Evolutionary conservation across 768 basidiomycete species (phyloP), one percentile per base, ranked within the genome.

Genomic region (Amanita rimosa): DNA sequence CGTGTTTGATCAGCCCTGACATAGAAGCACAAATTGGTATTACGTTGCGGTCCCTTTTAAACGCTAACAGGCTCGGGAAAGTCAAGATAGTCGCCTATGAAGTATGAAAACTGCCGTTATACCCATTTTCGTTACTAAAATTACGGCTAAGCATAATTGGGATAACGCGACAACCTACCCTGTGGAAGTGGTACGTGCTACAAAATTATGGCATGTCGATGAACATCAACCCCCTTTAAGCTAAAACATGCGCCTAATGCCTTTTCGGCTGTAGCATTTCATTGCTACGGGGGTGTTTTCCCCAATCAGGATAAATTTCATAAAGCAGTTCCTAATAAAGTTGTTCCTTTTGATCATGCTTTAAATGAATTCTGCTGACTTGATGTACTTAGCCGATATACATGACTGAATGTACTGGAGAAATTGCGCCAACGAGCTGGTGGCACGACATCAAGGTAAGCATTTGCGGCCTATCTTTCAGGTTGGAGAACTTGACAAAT

Each of bases 361-460:
- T 9, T 34, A 16, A 45, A 11, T 10, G 31, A 3, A 1, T 7
- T n/a, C 6, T 19, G 2, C 7, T 29, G 3, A 19, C 11, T 34
- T 17, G 34, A 37, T 4, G 11, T 43, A 27, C 13, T 21, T 31
- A 72, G 68, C 72, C 64, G 54, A 67, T 75, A 14, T 74, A 71
- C 49, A 71, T 75, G 51, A 73, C 75, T 0, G 85, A 88, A 61
- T 87, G 86, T 56, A 62, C 76, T 1, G 84, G 85, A 5, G 76
- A 71, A 0, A 62, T 74, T 49, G 80, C 81, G 10, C 5, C 22
- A 24, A 73, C 74, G 5, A 81, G 86, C 58, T 88, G 84, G 85
- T 89, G 85, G 85, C 67, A 64, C 41, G 83, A 86, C 54, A 79
- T 87, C 62, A 87, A 87, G 72, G 83, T 79, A 62, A 37, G 13